Percentiles rank a stretch among this genome's conserved stretches.
These are phyloP conservation scores for Limnomonas spitsbergensis DNA, from an alignment of 139 green algal species.

Conservation along the genomic window DNA sequence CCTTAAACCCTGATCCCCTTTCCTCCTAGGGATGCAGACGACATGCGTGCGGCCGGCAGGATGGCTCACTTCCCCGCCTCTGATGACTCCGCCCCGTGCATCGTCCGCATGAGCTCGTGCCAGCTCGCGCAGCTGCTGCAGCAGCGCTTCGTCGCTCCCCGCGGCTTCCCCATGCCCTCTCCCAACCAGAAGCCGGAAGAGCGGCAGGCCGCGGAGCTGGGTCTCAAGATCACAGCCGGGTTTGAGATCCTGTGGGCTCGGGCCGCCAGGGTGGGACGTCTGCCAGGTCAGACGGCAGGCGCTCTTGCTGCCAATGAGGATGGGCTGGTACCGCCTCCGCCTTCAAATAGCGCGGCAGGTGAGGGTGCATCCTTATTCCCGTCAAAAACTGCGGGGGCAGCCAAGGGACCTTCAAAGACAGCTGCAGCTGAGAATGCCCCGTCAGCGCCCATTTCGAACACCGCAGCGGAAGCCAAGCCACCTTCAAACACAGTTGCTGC, in stretches of 20 bases:
- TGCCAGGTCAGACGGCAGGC: too few species aligned
- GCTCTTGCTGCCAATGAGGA: too few species aligned
- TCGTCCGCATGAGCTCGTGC: conserved; percentile 17
- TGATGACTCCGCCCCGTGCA: neutral
- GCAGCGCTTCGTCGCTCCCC: conserved; percentile 55
- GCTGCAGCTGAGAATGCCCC: neutral
- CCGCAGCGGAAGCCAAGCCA: too few species aligned
- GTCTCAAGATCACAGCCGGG: conserved; percentile 67
- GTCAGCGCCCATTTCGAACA: too few species aligned
- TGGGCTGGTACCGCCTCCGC: too few species aligned
- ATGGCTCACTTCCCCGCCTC: conserved; percentile 46
- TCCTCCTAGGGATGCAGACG: too few species aligned
- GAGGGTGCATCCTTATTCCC: too few species aligned
- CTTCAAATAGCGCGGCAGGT: too few species aligned
- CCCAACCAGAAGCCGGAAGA: too few species aligned
- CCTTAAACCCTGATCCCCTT: neutral
- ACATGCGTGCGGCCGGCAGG: conserved; percentile 47
- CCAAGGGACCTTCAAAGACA: neutral
- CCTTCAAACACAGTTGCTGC: too few species aligned
- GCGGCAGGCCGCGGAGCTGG: too few species aligned
- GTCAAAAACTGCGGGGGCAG: neutral
- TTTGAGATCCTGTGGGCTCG: conserved; percentile 64
- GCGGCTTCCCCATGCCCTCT: too few species aligned
- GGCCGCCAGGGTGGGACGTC: neutral
- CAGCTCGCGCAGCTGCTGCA: conserved; percentile 69